Evolutionary conservation across 176 grass and related monocot species (phyloP).

Genomic region (Pontederia paniculata): DNA sequence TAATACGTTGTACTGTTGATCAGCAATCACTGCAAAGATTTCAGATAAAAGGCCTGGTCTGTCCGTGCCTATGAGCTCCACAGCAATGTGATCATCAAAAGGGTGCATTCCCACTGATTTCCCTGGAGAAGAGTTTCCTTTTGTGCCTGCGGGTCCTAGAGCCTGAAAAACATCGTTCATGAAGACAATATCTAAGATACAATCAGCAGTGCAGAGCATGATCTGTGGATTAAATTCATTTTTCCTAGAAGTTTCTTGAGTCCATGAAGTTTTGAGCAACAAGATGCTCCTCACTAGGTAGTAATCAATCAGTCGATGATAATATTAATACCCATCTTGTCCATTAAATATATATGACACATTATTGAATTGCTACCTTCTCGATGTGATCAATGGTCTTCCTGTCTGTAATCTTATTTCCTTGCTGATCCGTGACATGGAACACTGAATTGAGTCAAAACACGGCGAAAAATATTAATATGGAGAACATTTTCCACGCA

Average conservation of each 20-base stretch:
- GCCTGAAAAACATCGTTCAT: conserved; percentile 27
- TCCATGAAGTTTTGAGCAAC: no score
- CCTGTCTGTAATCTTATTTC: conserved; percentile 62
- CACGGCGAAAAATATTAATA: background rate
- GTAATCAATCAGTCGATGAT: no score
- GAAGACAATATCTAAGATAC: background rate
- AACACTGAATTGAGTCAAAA: conserved; percentile 46
- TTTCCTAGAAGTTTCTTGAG: no score
- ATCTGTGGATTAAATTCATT: no score
- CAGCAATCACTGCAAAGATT: conserved; percentile 69
- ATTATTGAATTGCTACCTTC: conserved; percentile 36
- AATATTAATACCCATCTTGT: background rate
- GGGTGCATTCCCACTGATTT: conserved; percentile 72
- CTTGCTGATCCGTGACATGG: conserved; percentile 74
- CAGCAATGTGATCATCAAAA: conserved; percentile 64
- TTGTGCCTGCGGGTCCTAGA: conserved; percentile 71
- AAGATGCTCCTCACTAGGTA: no score
- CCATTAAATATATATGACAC: background rate
- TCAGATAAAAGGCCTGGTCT: conserved; percentile 77
- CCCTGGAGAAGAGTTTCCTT: conserved; percentile 30
- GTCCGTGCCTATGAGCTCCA: conserved; percentile 85
- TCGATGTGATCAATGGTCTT: conserved; percentile 76
- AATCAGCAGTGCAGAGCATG: background rate
- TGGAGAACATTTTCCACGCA: conserved; percentile 1
- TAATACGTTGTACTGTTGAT: conserved; percentile 70